phyloP scores from a whole-genome alignment of 2,329 filamentous ascomycete genomes.

The Penicillium nordicum region DNA sequence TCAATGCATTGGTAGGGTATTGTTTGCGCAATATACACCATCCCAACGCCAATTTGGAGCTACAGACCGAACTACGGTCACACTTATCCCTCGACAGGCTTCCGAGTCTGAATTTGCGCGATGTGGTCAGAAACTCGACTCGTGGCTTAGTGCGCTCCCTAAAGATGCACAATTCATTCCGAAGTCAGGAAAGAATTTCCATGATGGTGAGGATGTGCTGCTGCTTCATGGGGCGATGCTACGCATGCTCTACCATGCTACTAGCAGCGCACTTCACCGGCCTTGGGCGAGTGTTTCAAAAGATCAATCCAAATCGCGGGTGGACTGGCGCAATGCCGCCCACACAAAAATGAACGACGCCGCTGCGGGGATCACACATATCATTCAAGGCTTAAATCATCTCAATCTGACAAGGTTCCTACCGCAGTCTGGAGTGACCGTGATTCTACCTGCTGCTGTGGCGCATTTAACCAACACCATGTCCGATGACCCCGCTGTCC shows the following conservation, averaged over 20 bases:
- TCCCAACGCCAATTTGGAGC: constrained; percentile 68
- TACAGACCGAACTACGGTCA: constrained; percentile 69
- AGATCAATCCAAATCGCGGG: constrained; percentile 44
- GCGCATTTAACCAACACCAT: constrained; percentile 86
- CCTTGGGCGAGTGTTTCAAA: constrained; percentile 68
- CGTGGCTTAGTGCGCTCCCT: constrained; percentile 69
- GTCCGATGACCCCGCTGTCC: constrained; percentile 65
- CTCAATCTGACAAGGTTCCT: constrained; percentile 69
- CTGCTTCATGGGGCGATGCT: constrained; percentile 74
- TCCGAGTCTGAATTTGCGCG: constrained; percentile 70
- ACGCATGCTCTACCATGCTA: constrained; percentile 88
- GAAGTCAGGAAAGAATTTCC: constrained; percentile 58
- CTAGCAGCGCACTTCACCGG: constrained; percentile 80
- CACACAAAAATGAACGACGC: constrained; percentile 77
- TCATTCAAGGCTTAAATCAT: constrained; percentile 69
- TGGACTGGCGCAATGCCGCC: constrained; percentile 65
- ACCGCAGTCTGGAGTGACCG: constrained; percentile 80
- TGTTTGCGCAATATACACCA: constrained; percentile 84
- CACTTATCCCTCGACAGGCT: constrained; percentile 78
- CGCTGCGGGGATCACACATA: constrained; percentile 74
- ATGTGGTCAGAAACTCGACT: constrained; percentile 71
- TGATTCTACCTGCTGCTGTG: constrained; percentile 81
- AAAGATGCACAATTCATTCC: constrained; percentile 65
- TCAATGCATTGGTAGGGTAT: constrained; percentile 77
- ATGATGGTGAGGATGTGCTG: constrained; percentile 46